Conservation (phyloP, 2,329 filamentous ascomycete species). For the Phyllosticta paracitricarpa region DNA sequence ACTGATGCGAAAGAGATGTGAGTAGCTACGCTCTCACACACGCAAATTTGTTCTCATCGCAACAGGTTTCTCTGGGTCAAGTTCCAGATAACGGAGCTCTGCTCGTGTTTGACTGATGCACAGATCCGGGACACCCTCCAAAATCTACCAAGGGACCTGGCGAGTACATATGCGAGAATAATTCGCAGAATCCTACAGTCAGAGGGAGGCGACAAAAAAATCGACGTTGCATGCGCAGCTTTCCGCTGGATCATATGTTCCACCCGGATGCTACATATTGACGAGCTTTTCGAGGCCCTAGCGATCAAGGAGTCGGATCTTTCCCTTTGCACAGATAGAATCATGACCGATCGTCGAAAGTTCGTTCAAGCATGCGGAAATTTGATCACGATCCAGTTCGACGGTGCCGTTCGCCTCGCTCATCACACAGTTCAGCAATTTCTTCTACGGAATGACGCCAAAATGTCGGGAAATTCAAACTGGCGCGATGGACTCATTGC, state of each 20-base stretch:
- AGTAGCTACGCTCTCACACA: conserved; percentile 1
- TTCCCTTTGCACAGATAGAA: conserved; percentile 9
- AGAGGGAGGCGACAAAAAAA: conserved; percentile 2
- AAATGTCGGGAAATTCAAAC: neutral
- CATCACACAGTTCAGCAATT: conserved; percentile 16
- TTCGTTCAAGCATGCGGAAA: conserved; percentile 13
- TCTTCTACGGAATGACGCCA: neutral
- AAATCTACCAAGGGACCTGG: conserved; percentile 18
- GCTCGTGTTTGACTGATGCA: conserved; percentile 17
- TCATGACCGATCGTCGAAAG: conserved; percentile 2
- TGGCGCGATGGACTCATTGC: neutral
- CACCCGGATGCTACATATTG: conserved; percentile 13
- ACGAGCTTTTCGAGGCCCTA: conserved; percentile 17
- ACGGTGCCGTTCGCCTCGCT: conserved; percentile 11
- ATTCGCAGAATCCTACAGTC: conserved; percentile 5
- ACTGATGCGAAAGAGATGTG: conserved; percentile 15
- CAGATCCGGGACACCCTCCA: conserved; percentile 16
- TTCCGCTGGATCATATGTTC: conserved; percentile 15
- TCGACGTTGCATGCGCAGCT: conserved; percentile 10
- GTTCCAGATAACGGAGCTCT: conserved; percentile 22
- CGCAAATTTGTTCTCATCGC: neutral
- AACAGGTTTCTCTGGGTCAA: conserved; percentile 25
- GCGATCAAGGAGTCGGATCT: conserved; percentile 11
- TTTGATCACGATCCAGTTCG: conserved; percentile 10
- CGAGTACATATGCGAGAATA: conserved; percentile 19